Base-by-base conservation (phyloP, 148 eudicot genomes). In the Vaccinium macrocarpon region DNA sequence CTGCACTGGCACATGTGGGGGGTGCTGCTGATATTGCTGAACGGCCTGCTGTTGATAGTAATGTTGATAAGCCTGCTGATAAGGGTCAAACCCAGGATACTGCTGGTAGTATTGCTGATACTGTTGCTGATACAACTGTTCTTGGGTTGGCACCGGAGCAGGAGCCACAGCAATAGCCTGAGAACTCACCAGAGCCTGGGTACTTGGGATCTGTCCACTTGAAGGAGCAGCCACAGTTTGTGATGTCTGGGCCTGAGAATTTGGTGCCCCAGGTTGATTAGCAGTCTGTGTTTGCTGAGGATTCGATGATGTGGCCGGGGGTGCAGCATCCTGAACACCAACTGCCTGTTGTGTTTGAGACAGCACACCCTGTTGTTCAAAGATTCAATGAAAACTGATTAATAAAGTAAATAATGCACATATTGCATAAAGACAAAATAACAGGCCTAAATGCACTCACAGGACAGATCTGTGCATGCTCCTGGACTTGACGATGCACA, bases 401-500 rank as follows among this genome's bases (percentile, higher is more conserved):
- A 49, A 35, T 78, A 46, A 42, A 76, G 10, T 42, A 42, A 48
- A 81, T 25, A 49, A 25, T 16, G 7, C 3, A 61, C 1, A 29
- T 19, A 46, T 6, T 1, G 46, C 21, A 18, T 27, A 84, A 57
- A 57, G 61, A 35, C 18, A 5, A 29, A 85, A 35, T 32, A 27
- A 49, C 78, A 55, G n/a, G 70, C 64, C n/a, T 52, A 49, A 56
- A 62, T 61, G 29, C 59, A 91, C 98, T 93, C 82, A 95, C 98
- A 21, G 92, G 86, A 82, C 99, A 94, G 83, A 2, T 92, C 88
- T 92, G 95, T 11, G 96, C 96, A 92, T 97, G 99, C 72, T 97
- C 98, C 80, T 94, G 96, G 75, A 94, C 98, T 90, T 95, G 95
- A 52, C 99, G 97, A 86, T 97, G 99, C 88, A 93, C 92, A 80